Percentiles rank a stretch among this genome's conserved stretches.
phyloP scores from a whole-genome alignment of 331 rosid species.

The Quercus lobata region DNA sequence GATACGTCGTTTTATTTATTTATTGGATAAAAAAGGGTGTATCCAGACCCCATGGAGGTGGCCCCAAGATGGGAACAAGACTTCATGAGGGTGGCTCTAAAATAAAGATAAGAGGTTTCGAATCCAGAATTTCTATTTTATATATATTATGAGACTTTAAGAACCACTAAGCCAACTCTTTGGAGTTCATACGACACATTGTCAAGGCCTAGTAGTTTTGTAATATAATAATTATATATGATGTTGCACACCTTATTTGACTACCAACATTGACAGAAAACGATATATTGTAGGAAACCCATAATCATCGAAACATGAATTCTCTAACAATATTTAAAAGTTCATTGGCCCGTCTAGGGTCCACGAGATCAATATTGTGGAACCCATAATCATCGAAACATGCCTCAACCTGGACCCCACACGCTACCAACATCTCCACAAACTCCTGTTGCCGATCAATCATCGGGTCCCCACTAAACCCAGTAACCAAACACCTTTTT shows the following conservation, averaged over 20 bases:
- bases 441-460: slow-evolving; percentile 51
- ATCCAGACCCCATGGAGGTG: too few species aligned
- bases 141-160: rapidly evolving
- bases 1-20: too few species aligned
- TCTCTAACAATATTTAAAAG: slow-evolving; percentile 37
- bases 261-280: too few species aligned
- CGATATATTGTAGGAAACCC: too few species aligned
- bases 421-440: slow-evolving; percentile 42
- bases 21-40: too few species aligned
- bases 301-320: slow-evolving; percentile 23
- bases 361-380: slow-evolving; percentile 52
- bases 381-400: slow-evolving; percentile 49
- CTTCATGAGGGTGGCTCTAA: too few species aligned
- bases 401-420: slow-evolving; percentile 55
- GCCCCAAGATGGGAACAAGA: too few species aligned
- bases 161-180: rapidly evolving
- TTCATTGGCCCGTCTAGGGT: slow-evolving; percentile 19
- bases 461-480: slow-evolving; percentile 51
- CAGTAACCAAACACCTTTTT: slow-evolving; percentile 39
- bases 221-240: too few species aligned
- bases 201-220: too few species aligned
- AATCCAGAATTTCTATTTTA: too few species aligned
- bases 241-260: too few species aligned
- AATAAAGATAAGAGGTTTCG: rapidly evolving
- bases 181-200: too few species aligned